Evolutionary conservation across 2,329 filamentous ascomycete species (phyloP).

Genomic region (Claviceps monticola): DNA sequence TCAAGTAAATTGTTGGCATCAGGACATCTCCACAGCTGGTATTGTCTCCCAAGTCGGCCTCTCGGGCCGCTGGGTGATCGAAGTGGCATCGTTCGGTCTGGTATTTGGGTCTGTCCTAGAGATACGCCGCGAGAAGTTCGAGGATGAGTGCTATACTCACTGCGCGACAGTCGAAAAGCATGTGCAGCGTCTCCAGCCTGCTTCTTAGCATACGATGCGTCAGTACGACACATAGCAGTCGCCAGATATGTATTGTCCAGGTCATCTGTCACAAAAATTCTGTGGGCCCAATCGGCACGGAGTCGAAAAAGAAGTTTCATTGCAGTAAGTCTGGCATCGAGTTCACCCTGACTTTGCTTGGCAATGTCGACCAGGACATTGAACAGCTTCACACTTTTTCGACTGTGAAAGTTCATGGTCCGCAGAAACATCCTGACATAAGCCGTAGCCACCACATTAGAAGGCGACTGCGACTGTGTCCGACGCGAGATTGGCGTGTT

Average conservation of each 20-base stretch:
- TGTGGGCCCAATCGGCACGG: slow-evolving; percentile 67
- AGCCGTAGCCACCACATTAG: slow-evolving; percentile 57
- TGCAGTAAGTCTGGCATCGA: slow-evolving; percentile 57
- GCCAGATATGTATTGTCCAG: slow-evolving; percentile 65
- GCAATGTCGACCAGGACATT: slow-evolving; percentile 50
- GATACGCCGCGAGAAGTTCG: slow-evolving; percentile 37
- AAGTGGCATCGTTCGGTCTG: slow-evolving; percentile 27
- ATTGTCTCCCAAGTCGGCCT: slow-evolving; percentile 23
- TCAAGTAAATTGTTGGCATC: slow-evolving; percentile 43
- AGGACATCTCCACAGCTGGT: slow-evolving; percentile 44
- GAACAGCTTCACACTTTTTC: slow-evolving; percentile 51
- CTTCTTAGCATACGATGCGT: slow-evolving; percentile 36
- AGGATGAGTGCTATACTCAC: slow-evolving; percentile 25
- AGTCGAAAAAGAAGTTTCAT: slow-evolving; percentile 72
- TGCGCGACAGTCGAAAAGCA: slow-evolving; percentile 27
- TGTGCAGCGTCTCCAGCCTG: slow-evolving; percentile 37
- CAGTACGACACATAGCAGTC: slow-evolving; percentile 53
- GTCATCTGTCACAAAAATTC: slow-evolving; percentile 55
- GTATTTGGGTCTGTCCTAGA: slow-evolving; percentile 31
- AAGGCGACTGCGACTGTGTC: slow-evolving; percentile 34
- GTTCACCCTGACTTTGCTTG: slow-evolving; percentile 43
- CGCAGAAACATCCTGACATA: slow-evolving; percentile 66
- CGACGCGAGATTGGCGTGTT: slow-evolving; percentile 10
- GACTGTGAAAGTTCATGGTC: slow-evolving; percentile 50
- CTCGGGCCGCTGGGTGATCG: slow-evolving; percentile 28